Conservation (phyloP, 495 filamentous ascomycete genomes). For the Neurospora discreta region DNA sequence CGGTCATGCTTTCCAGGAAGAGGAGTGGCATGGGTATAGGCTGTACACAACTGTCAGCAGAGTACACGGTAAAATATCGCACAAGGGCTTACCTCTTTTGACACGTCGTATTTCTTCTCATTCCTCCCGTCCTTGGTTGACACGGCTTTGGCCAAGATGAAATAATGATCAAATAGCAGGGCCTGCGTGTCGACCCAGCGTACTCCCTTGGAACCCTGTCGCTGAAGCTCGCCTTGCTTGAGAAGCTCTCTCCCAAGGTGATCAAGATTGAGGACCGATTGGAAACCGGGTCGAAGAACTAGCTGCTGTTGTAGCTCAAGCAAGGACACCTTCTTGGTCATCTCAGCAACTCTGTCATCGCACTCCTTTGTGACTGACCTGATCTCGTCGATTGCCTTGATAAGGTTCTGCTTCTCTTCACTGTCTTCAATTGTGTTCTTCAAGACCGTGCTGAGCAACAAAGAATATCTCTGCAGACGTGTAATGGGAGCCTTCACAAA, state of each 20-base stretch:
- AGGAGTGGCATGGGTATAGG: constrained; percentile 97
- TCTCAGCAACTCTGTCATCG: constrained; percentile 88
- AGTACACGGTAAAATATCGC: neutral
- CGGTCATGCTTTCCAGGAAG: constrained; percentile 79
- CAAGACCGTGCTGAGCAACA: constrained; percentile 72
- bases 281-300: constrained; percentile 75
- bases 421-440: constrained; percentile 74
- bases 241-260: constrained; percentile 86
- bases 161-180: constrained; percentile 91
- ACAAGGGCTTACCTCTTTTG: constrained; percentile 56
- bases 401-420: constrained; percentile 83
- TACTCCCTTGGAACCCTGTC: constrained; percentile 77
- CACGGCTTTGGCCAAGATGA: constrained; percentile 81
- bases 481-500: constrained; percentile 92
- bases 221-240: constrained; percentile 79
- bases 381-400: constrained; percentile 88
- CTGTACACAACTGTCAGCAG: constrained; percentile 20
- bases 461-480: constrained; percentile 77
- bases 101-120: constrained; percentile 87
- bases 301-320: constrained; percentile 75
- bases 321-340: constrained; percentile 81
- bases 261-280: constrained; percentile 79
- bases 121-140: constrained; percentile 56
- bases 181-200: constrained; percentile 86
- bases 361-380: constrained; percentile 85